Conservation (phyloP, 164 flowering plant genomes). For the Piper betle region DNA sequence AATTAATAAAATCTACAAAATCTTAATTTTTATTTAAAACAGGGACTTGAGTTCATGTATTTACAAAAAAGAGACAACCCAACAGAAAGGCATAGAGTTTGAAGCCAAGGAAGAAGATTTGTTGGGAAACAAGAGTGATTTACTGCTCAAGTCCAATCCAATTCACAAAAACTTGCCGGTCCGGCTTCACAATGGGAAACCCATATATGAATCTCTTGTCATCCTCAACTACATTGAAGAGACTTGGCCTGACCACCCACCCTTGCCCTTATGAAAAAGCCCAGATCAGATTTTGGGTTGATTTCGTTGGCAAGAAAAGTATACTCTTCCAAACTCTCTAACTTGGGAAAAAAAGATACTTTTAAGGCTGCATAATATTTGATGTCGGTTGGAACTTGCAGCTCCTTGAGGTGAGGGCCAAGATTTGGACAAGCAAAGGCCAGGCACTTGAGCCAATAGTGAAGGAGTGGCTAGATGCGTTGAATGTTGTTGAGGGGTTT, state of each 20-base stretch:
- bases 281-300: constrained; percentile 43
- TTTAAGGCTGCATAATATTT: too few species aligned
- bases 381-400: constrained; percentile 2
- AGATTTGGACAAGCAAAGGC: constrained; percentile 36
- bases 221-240: constrained; percentile 42
- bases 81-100: constrained; percentile 28
- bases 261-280: constrained; percentile 25
- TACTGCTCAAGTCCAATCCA: constrained; percentile 40
- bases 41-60: too few species aligned
- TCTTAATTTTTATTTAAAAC: too few species aligned
- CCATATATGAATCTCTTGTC: constrained; percentile 28
- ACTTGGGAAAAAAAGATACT: too few species aligned
- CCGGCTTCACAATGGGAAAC: constrained; percentile 31
- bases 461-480: constrained; percentile 27
- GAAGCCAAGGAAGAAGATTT: constrained; percentile 15
- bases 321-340: too few species aligned
- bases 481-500: constrained; percentile 41
- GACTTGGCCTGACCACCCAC: constrained; percentile 32
- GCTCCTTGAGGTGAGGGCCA: constrained; percentile 26
- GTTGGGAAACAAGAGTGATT: constrained; percentile 22
- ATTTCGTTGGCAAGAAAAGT: constrained; percentile 28
- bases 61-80: too few species aligned
- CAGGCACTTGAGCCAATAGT: constrained; percentile 26
- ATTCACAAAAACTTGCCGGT: constrained; percentile 41
- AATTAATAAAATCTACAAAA: too few species aligned